Evolutionary conservation across 2,329 filamentous ascomycete species (phyloP).

Genomic region (Cadophora sp.): DNA sequence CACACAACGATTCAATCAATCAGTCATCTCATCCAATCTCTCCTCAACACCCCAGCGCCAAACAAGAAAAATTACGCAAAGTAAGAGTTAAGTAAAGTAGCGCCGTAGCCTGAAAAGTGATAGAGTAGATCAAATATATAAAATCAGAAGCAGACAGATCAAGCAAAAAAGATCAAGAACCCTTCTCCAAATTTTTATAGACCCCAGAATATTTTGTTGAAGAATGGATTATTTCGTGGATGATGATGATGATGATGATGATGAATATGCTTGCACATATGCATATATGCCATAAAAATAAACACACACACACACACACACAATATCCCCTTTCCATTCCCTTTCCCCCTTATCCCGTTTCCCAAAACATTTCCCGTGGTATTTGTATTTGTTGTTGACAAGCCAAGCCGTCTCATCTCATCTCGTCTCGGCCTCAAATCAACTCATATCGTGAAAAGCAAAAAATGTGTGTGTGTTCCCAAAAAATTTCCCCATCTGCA

Average conservation of each 20-base stretch:
- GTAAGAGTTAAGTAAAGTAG: slow-evolving; percentile 2
- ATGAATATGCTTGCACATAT: slow-evolving; percentile 4
- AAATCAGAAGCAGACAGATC: background rate
- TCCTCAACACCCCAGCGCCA: slow-evolving; percentile 20
- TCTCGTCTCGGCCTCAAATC: background rate
- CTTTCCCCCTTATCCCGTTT: background rate
- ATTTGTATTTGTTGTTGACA: background rate
- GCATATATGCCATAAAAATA: background rate
- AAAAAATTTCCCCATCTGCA: too few species aligned
- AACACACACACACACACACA: too few species aligned
- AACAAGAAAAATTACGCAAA: too few species aligned
- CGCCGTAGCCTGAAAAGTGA: background rate
- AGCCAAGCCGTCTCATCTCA: background rate
- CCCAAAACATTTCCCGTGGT: slow-evolving; percentile 4
- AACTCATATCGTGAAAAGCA: slow-evolving; percentile 1
- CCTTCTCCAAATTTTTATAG: background rate
- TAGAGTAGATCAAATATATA: background rate
- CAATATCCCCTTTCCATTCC: background rate
- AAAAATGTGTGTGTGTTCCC: too few species aligned
- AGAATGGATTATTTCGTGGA: background rate
- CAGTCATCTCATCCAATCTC: background rate
- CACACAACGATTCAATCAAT: too few species aligned
- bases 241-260: background rate
- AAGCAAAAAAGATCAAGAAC: too few species aligned
- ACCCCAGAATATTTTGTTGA: background rate